Evolutionary conservation across 2,329 filamentous ascomycete genomes (phyloP).

Genomic region (Cytospora mali): DNA sequence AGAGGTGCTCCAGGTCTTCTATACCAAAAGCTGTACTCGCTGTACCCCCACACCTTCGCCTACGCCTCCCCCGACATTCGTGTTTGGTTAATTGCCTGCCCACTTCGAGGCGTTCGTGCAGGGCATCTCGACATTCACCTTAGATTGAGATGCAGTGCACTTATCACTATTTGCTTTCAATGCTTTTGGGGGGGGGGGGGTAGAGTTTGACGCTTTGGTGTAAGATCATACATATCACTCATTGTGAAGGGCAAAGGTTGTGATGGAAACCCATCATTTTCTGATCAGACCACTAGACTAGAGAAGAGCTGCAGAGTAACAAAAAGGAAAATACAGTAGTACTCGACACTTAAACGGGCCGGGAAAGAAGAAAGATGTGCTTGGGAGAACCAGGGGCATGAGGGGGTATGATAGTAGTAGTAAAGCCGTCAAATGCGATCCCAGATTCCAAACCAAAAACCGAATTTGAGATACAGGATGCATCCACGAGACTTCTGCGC

Average conservation of each 20-base stretch:
- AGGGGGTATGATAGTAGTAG: conserved; percentile 29
- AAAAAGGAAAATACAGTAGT: conserved; percentile 29
- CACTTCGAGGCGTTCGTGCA: neutral
- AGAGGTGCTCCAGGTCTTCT: neutral
- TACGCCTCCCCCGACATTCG: too few relatives aligned
- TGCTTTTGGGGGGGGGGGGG: neutral
- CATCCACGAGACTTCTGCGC: conserved; percentile 25
- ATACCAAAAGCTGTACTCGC: too few relatives aligned
- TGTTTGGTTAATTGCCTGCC: neutral
- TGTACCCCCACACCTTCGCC: too few relatives aligned
- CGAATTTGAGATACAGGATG: conserved; percentile 24
- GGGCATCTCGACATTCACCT: neutral
- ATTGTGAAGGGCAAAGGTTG: neutral
- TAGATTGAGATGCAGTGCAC: neutral
- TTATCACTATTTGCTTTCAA: too few relatives aligned
- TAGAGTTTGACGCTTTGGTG: neutral
- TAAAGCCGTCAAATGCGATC: conserved; percentile 29
- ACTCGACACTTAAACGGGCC: conserved; percentile 28
- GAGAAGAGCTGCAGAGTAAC: conserved; percentile 28
- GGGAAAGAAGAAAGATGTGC: conserved; percentile 27
- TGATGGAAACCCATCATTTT: conserved; percentile 30
- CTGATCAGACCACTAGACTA: conserved; percentile 28
- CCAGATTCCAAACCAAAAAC: conserved; percentile 28
- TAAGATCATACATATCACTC: neutral
- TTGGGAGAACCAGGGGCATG: conserved; percentile 26